A percentile compares a stretch with the other conserved stretches of the same genome.
These are phyloP conservation scores for Phymatotrichopsis omnivora DNA, from an alignment of 2,329 filamentous ascomycete species.

Conservation along the genomic window DNA sequence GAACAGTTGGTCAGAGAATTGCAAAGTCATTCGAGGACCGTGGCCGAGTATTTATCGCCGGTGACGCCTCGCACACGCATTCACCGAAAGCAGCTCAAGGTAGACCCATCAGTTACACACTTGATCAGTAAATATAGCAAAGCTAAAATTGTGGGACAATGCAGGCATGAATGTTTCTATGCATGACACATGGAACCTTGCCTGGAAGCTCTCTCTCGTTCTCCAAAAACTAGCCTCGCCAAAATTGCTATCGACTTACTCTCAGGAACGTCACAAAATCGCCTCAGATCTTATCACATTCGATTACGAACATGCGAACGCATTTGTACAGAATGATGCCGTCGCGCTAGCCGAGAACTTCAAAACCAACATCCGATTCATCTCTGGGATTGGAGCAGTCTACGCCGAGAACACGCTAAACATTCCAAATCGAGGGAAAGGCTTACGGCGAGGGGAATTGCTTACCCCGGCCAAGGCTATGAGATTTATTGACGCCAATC, in stretches of 20 bases:
- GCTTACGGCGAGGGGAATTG: slow-evolving; percentile 38
- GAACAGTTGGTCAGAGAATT: slow-evolving; percentile 52
- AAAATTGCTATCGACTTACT: slow-evolving; percentile 50
- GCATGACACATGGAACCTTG: slow-evolving; percentile 51
- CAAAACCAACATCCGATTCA: slow-evolving; percentile 60
- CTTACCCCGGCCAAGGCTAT: slow-evolving; percentile 61
- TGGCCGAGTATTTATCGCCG: slow-evolving; percentile 56
- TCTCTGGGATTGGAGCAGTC: slow-evolving; percentile 59
- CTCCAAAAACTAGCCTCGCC: slow-evolving; percentile 47
- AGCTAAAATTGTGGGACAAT: slow-evolving; percentile 14
- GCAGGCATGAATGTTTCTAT: slow-evolving; percentile 47
- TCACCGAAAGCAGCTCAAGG: slow-evolving; percentile 61
- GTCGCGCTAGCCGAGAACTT: slow-evolving; percentile 58
- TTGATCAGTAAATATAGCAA: neutral
- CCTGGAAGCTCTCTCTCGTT: slow-evolving; percentile 47
- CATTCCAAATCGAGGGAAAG: slow-evolving; percentile 38
- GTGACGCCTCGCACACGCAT: slow-evolving; percentile 59
- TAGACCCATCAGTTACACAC: neutral
- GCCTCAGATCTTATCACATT: slow-evolving; percentile 51
- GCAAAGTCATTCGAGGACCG: slow-evolving; percentile 58
- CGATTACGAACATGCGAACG: slow-evolving; percentile 48
- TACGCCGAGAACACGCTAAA: slow-evolving; percentile 58
- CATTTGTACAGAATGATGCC: slow-evolving; percentile 43
- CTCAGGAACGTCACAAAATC: slow-evolving; percentile 50
- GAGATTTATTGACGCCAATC: slow-evolving; percentile 67